A percentile compares a stretch with the other conserved stretches of the same genome.
These are phyloP conservation scores for Nakaseomyces glabratus DNA, from an alignment of 1,139 yeast genomes.

Conservation along the genomic window DNA sequence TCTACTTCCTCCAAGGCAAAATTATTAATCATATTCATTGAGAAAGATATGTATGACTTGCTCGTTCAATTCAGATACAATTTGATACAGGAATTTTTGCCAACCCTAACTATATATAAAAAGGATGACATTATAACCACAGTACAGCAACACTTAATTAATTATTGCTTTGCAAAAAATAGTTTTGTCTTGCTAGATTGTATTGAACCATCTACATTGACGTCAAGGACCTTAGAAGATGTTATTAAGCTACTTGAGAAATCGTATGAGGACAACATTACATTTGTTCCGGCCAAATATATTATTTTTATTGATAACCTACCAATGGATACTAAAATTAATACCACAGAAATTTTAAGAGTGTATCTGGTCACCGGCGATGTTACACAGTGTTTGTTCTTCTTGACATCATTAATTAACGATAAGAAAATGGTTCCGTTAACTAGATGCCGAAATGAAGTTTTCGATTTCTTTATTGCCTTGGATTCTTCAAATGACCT, in stretches of 20 bases:
- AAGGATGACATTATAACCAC: neutral
- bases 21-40: neutral
- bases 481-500: neutral
- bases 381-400: neutral
- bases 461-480: constrained; percentile 4
- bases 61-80: neutral
- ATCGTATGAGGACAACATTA: neutral
- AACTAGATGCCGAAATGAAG: constrained; percentile 4
- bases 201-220: neutral
- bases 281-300: neutral
- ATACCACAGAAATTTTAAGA: constrained; percentile 1
- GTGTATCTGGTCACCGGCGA: neutral
- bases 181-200: neutral
- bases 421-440: neutral
- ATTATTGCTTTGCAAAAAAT: constrained; percentile 1
- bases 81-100: neutral
- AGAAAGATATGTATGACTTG: neutral
- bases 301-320: too few species aligned
- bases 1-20: neutral
- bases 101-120: neutral
- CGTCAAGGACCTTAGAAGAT: neutral
- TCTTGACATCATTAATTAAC: neutral
- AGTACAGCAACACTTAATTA: constrained; percentile 1
- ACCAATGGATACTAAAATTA: constrained; percentile 1
- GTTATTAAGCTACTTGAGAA: neutral